phyloP scores from a whole-genome alignment of 108 stramenopile genomes.

The Discostella pseudostelligera region DNA sequence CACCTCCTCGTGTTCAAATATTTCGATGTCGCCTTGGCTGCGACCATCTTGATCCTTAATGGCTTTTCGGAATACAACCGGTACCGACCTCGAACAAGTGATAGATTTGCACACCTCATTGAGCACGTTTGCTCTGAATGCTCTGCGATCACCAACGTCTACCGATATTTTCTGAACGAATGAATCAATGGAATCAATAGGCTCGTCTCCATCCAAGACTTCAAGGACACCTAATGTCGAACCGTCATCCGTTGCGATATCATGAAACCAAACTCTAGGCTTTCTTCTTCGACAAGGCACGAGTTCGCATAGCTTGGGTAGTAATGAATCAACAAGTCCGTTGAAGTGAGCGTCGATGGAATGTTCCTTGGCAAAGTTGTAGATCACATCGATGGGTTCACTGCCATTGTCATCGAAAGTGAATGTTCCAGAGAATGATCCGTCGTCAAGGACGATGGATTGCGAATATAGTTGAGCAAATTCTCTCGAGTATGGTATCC shows the following conservation, averaged over 20 bases:
- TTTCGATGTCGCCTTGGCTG: slow-evolving; percentile 31
- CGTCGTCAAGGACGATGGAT: slow-evolving; percentile 24
- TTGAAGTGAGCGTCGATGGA: slow-evolving; percentile 23
- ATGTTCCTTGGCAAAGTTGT: slow-evolving; percentile 33
- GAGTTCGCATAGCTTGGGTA: slow-evolving; percentile 42
- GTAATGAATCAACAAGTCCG: slow-evolving; percentile 11
- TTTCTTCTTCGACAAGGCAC: slow-evolving; percentile 25
- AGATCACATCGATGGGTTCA: slow-evolving; percentile 47
- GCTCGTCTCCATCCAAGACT: slow-evolving; percentile 38
- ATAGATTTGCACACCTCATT: slow-evolving; percentile 35
- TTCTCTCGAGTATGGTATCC: slow-evolving; percentile 26
- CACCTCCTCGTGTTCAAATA: slow-evolving; percentile 49
- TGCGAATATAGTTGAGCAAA: slow-evolving; percentile 30
- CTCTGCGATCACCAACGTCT: slow-evolving; percentile 2
- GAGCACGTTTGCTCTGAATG: slow-evolving; percentile 30
- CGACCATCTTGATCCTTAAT: slow-evolving; percentile 33
- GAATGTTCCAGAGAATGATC: slow-evolving; percentile 20
- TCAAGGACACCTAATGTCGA: slow-evolving; percentile 30
- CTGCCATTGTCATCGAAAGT: slow-evolving; percentile 41
- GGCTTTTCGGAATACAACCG: slow-evolving; percentile 42
- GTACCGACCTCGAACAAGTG: slow-evolving; percentile 24
- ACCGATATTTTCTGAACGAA: slow-evolving; percentile 26
- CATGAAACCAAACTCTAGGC: slow-evolving; percentile 32
- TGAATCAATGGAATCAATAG: slow-evolving; percentile 28
- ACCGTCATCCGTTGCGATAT: slow-evolving; percentile 18